These are phyloP conservation scores for Colletotrichum viniferum DNA, from an alignment of 2,329 filamentous ascomycete species.

Conservation along the genomic window DNA sequence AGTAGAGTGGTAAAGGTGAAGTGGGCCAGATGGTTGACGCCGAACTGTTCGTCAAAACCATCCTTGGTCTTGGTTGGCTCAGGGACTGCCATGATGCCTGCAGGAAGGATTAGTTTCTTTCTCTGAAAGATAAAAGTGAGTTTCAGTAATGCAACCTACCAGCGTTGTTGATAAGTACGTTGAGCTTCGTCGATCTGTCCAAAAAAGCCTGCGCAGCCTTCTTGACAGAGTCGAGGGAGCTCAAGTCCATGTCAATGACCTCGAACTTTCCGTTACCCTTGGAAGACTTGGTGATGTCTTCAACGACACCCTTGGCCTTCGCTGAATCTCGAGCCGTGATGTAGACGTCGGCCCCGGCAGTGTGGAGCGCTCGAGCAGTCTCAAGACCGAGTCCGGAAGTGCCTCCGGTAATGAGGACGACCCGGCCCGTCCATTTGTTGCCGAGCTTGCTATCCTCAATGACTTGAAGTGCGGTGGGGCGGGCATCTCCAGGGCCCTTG, in stretches of 20 bases:
- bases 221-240: constrained; percentile 35
- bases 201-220: constrained; percentile 24
- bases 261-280: constrained; percentile 28
- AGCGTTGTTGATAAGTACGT: constrained; percentile 46
- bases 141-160: constrained; percentile 25
- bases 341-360: constrained; percentile 48
- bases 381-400: constrained; percentile 46
- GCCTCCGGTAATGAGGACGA: constrained; percentile 45
- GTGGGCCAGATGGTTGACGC: constrained; percentile 56
- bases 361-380: constrained; percentile 43
- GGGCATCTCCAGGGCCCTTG: constrained; percentile 37
- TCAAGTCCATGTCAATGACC: constrained; percentile 35
- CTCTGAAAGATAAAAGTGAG: too few species aligned
- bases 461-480: constrained; percentile 40
- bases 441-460: constrained; percentile 33
- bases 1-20: constrained; percentile 58
- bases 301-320: constrained; percentile 31
- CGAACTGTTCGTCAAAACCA: constrained; percentile 46
- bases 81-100: constrained; percentile 21
- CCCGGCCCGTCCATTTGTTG: constrained; percentile 36
- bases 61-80: constrained; percentile 21
- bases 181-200: constrained; percentile 21
- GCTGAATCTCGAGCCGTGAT: constrained; percentile 43
- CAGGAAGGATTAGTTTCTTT: neutral
- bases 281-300: neutral